phyloP scores from a whole-genome alignment of 306 rosid species.

The Rosa multiflora region DNA sequence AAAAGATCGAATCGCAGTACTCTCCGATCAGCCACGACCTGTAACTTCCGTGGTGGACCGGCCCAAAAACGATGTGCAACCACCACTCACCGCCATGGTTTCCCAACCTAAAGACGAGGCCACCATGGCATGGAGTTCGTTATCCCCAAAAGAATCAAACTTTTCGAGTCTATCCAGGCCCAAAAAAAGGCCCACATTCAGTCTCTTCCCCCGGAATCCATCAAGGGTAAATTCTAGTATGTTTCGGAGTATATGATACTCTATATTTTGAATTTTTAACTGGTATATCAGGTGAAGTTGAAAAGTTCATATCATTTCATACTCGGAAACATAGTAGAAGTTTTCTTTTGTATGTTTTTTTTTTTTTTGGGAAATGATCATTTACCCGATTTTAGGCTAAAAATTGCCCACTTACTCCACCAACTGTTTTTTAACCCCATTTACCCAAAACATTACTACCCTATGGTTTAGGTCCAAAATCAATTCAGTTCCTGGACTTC shows the following conservation, averaged over 20 bases:
- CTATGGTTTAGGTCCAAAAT: too few species aligned
- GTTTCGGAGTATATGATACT: not conserved
- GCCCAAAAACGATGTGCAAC: not conserved
- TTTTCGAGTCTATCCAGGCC: conserved; percentile 56
- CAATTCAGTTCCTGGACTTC: too few species aligned
- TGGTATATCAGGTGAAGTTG: not conserved
- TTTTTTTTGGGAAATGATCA: not conserved
- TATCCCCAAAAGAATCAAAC: conserved; percentile 56
- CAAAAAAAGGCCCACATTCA: conserved; percentile 41
- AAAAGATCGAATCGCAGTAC: not conserved
- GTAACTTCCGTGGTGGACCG: not conserved
- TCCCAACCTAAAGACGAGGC: conserved; percentile 59
- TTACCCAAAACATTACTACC: too few species aligned
- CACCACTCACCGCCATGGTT: conserved; percentile 23
- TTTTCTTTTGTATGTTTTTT: not conserved
- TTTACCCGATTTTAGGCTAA: too few species aligned
- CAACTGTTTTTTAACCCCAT: too few species aligned
- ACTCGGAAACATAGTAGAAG: not conserved
- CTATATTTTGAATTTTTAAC: too few species aligned
- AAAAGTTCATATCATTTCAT: too few species aligned
- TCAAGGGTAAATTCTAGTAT: conserved; percentile 24
- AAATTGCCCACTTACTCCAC: too few species aligned
- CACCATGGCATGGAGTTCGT: conserved; percentile 42
- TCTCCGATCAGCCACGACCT: not conserved
- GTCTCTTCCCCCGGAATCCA: conserved; percentile 70